These are phyloP conservation scores for Xylariaceae sp. DNA, from an alignment of 2,329 filamentous ascomycete genomes.

Conservation along the genomic window DNA sequence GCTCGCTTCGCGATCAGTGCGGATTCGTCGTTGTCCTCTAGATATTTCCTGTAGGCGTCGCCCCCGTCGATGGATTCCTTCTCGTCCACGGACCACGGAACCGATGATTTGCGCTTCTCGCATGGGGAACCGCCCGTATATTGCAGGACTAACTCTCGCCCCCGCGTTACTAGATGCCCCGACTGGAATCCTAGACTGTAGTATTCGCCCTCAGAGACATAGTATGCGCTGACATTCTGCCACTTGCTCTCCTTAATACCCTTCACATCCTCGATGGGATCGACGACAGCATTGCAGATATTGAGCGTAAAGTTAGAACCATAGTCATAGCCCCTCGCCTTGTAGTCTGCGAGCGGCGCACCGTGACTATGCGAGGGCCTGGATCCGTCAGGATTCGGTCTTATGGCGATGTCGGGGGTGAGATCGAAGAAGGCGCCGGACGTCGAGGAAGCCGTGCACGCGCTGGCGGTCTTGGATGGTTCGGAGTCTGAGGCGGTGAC, in stretches of 20 bases:
- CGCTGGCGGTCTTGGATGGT: constrained; percentile 39
- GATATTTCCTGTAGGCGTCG: constrained; percentile 31
- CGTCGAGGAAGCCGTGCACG: constrained; percentile 53
- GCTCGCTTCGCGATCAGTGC: constrained; percentile 13
- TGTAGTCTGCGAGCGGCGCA: constrained; percentile 47
- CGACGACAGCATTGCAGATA: constrained; percentile 71
- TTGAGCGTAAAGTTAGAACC: constrained; percentile 79
- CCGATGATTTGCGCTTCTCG: constrained; percentile 40
- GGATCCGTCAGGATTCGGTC: constrained; percentile 37
- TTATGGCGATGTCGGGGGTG: constrained; percentile 48
- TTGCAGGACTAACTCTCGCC: constrained; percentile 70
- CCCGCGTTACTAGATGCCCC: constrained; percentile 51
- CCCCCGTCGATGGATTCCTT: constrained; percentile 34
- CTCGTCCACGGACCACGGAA: constrained; percentile 27
- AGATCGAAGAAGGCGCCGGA: constrained; percentile 56
- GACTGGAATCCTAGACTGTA: constrained; percentile 71
- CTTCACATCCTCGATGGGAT: constrained; percentile 55
- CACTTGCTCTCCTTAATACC: constrained; percentile 58
- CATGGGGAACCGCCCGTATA: constrained; percentile 75
- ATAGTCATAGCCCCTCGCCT: constrained; percentile 69
- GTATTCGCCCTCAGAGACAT: constrained; percentile 57
- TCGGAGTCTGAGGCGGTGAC: constrained; percentile 33
- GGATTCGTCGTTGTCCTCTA: constrained; percentile 30
- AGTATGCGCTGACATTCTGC: constrained; percentile 76
- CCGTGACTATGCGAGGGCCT: constrained; percentile 39